phyloP scores from a whole-genome alignment of 306 rosid genomes.

The Dalbergia cultrata region DNA sequence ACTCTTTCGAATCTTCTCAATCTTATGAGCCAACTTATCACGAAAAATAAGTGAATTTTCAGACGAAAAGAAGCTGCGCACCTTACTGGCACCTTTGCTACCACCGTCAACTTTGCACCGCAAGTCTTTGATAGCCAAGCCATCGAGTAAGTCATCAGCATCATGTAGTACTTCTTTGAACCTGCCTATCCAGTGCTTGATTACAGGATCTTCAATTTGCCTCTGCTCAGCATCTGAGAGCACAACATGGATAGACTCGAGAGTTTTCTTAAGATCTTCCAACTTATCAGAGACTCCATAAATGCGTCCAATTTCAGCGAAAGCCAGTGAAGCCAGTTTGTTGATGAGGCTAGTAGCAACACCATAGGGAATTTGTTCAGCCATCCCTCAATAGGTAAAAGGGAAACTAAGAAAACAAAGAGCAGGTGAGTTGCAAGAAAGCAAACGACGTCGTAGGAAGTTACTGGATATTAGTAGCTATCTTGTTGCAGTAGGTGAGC shows the following conservation, averaged over 20 bases:
- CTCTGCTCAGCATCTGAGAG: slow-evolving; percentile 2
- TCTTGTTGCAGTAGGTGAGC: too few species aligned
- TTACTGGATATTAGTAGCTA: too few species aligned
- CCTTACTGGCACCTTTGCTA: not conserved
- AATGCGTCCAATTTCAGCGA: not conserved
- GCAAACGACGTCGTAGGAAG: too few species aligned
- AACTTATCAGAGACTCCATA: slow-evolving; percentile 1
- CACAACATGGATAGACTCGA: not conserved
- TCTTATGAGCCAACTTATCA: not conserved
- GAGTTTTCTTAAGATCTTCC: not conserved
- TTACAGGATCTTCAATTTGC: not conserved
- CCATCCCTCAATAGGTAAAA: not conserved
- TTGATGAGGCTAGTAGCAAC: not conserved
- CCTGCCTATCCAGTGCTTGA: not conserved
- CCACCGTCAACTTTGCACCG: not conserved
- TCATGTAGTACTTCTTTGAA: not conserved
- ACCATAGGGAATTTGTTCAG: slow-evolving; percentile 17
- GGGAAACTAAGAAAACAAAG: not conserved
- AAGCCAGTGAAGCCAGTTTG: not conserved
- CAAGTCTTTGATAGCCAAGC: not conserved
- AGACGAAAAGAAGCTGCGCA: slow-evolving; percentile 15
- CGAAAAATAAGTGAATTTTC: not conserved
- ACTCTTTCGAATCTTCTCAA: not conserved
- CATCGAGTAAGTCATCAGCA: slow-evolving; percentile 29
- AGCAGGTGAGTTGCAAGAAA: not conserved